phyloP scores from a whole-genome alignment of 108 stramenopile species.

The Nitzschia sp. region DNA sequence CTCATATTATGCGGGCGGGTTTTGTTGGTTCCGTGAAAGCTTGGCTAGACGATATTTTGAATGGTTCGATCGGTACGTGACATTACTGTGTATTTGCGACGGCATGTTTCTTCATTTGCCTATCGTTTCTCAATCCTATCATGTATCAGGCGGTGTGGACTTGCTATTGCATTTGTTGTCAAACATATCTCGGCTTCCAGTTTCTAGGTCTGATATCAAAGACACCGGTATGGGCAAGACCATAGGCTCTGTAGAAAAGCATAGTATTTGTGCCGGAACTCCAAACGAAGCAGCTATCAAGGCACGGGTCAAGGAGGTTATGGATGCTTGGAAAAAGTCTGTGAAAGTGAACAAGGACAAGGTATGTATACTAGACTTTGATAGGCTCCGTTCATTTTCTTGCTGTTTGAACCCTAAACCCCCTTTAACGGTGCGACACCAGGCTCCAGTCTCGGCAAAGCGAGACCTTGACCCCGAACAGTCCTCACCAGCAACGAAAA shows the following conservation, averaged over 20 bases:
- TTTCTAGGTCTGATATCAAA: constrained; percentile 77
- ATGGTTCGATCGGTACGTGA: constrained; percentile 57
- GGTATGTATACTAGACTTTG: not conserved
- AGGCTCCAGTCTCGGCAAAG: constrained; percentile 10
- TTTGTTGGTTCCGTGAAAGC: constrained; percentile 57
- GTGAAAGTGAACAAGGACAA: constrained; percentile 65
- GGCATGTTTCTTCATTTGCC: not conserved
- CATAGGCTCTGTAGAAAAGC: constrained; percentile 73
- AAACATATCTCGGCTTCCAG: constrained; percentile 71
- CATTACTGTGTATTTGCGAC: not conserved
- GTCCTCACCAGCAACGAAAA: constrained; percentile 29
- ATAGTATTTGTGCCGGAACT: constrained; percentile 65
- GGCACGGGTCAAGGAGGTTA: constrained; percentile 60
- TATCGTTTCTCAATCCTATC: not conserved
- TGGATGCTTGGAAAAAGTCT: constrained; percentile 73
- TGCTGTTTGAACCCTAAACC: not conserved
- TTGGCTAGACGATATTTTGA: constrained; percentile 83
- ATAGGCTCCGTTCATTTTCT: no score
- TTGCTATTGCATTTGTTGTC: constrained; percentile 72
- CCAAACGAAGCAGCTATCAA: constrained; percentile 73
- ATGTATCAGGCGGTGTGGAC: constrained; percentile 63
- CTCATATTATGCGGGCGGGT: constrained; percentile 53
- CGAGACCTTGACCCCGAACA: constrained; percentile 12
- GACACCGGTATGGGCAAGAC: constrained; percentile 76
- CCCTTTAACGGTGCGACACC: not conserved